Base-by-base conservation (phyloP, 257 asterid genomes). In the Gardenia jasminoides region DNA sequence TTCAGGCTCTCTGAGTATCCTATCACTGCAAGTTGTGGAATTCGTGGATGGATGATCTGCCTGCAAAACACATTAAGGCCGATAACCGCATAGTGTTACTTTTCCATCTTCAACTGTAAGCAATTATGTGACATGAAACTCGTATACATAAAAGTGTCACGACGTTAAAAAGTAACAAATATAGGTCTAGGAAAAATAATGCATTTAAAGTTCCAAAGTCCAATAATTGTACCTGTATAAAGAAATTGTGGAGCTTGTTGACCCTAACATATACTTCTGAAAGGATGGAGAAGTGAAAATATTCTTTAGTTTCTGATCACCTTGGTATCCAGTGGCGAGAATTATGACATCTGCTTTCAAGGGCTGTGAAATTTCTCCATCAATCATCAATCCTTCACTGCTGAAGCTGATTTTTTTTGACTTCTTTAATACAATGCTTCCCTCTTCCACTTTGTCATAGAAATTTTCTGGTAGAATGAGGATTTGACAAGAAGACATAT, bases 21-120 rank as follows among this genome's bases (percentile, higher is more conserved):
- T n/a, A 92, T 78, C 6, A 88, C 83, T 0, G 89, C 97, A 24
- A 92, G 78, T 31, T 89, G 93, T 71, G 97, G 97, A 70, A 92
- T 89, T 73, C 91, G 70, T 2, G 97, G 97, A 85, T 85, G 93
- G 76, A 92, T 85, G 72, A 88, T 84, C 67, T 91, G 91, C 80
- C 97, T 89, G 87, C 30, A 79, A 36, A 2, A 36, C 41, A 36
- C 41, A 36, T 36, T 36, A 2, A 36, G 41, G 41, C 41, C 41
- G 4, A 36, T 36, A 36, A 36, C 4, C 41, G 4, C 3, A 36
- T n/a, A n/a, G n/a, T n/a, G n/a, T n/a, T 56, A 6, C 28, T 3
- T 56, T 56, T 20, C 7, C 6, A 19, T 6, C 6, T 58, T 58
- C 22, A 36, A 36, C 4, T 36, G 2, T 58, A 0, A 20, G 7